A percentile compares a stretch with the other conserved stretches of the same genome.
phyloP scores from a whole-genome alignment of 306 rosid genomes.

The Cucurbita pepo region DNA sequence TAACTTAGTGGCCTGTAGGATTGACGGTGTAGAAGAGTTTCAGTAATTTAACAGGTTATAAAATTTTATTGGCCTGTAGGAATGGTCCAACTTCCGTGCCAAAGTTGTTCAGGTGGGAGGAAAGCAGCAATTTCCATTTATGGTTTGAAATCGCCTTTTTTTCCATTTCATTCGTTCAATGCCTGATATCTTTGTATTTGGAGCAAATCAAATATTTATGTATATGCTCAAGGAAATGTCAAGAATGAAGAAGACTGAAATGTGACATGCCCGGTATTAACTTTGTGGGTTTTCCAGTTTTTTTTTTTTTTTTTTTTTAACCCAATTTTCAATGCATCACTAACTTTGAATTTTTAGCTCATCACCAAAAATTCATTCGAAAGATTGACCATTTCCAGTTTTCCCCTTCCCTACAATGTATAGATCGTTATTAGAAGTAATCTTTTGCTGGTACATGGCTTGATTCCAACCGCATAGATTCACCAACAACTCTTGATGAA shows the following conservation, averaged over 20 bases:
- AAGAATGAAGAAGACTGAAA: not conserved
- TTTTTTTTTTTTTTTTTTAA: not conserved
- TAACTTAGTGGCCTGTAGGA: not conserved
- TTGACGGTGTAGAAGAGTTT: not conserved
- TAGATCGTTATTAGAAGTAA: not conserved
- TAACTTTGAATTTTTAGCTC: not conserved
- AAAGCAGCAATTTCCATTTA: slow-evolving; percentile 83
- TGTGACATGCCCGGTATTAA: no score
- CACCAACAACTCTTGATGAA: not conserved
- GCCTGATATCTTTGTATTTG: not conserved
- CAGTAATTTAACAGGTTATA: not conserved
- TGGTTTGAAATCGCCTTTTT: slow-evolving; percentile 39
- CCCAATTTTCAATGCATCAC: not conserved
- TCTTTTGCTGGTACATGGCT: not conserved
- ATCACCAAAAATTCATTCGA: not conserved
- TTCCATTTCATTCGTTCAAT: not conserved
- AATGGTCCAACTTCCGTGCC: slow-evolving; percentile 77
- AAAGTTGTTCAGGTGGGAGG: slow-evolving; percentile 86
- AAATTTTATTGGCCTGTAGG: not conserved
- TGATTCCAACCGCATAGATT: not conserved
- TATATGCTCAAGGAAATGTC: not conserved
- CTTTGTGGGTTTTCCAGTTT: not conserved
- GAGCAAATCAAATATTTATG: not conserved
- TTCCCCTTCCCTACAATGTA: not conserved
- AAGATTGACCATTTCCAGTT: not conserved